Base-by-base conservation (phyloP, 129 eudicot genomes). In the Ambrosia trifida region DNA sequence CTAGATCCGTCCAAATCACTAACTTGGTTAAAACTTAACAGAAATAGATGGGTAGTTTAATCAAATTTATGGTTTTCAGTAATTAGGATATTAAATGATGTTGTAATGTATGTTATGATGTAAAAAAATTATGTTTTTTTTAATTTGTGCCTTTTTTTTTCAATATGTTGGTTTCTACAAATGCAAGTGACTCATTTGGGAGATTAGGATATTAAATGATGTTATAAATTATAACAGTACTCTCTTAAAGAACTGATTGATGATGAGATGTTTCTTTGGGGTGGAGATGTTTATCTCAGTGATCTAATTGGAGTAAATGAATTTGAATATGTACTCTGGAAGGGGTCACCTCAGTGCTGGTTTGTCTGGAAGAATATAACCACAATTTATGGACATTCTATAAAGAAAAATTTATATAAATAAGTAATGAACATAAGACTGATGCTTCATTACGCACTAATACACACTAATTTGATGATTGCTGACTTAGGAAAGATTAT, bases 181-280 rank as follows among this genome's bases (percentile, higher is more conserved):
- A n/a, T n/a, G n/a, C n/a, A n/a, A n/a, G n/a, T n/a, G n/a, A n/a
- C n/a, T n/a, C n/a, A n/a, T n/a, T n/a, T n/a, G n/a, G n/a, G n/a
- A n/a, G n/a, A n/a, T n/a, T n/a, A n/a, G n/a, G n/a, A n/a, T n/a
- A n/a, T n/a, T n/a, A n/a, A n/a, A n/a, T n/a, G n/a, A n/a, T n/a
- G n/a, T n/a, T n/a, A n/a, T n/a, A n/a, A n/a, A n/a, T n/a, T n/a
- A n/a, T n/a, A n/a, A n/a, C n/a, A 89, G 67, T 83, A 82, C 18
- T 90, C 88, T 76, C 81, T 91, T 78, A 87, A 75, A 66, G 64
- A 65, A 79, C 76, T 75, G 85, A 93, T 80, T 17, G 92, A 88
- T 45, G 88, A 84, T 13, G 90, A 83, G 13, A 85, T 83, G 73
- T 73, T 78, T 31, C 70, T 70, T 17, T 79, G 79, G 54, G 94